These are phyloP conservation scores for Neurospora sp. DNA, from an alignment of 495 filamentous ascomycete genomes.

Conservation along the genomic window DNA sequence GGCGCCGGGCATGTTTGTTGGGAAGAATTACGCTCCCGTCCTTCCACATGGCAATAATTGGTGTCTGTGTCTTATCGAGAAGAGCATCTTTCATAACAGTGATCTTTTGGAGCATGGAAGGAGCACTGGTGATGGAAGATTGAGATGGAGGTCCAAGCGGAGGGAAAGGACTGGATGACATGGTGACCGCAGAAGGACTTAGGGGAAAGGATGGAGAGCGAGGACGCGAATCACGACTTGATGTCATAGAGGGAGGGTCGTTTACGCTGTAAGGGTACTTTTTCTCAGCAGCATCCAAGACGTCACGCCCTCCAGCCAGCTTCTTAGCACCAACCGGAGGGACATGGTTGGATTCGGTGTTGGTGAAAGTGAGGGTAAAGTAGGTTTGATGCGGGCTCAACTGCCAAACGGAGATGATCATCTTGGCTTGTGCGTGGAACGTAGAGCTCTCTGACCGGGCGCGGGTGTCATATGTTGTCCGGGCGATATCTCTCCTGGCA, in stretches of 20 bases:
- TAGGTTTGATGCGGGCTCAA: constrained; percentile 45
- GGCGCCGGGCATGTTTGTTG: constrained; percentile 48
- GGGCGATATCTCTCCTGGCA: constrained; percentile 20
- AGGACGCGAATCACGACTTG: constrained; percentile 23
- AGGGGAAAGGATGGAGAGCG: constrained; percentile 23
- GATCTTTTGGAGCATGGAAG: constrained; percentile 53
- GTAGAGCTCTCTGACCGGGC: constrained; percentile 21
- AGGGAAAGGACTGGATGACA: constrained; percentile 43
- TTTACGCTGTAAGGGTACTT: constrained; percentile 22
- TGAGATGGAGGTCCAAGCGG: constrained; percentile 48
- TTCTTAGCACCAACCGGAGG: constrained; percentile 10
- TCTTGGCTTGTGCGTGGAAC: constrained; percentile 44
- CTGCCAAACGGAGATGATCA: constrained; percentile 58
- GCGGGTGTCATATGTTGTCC: constrained; percentile 15
- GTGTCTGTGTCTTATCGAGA: constrained; percentile 54
- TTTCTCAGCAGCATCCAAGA: constrained; percentile 25
- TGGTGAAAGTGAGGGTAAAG: constrained; percentile 58
- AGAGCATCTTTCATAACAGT: constrained; percentile 61
- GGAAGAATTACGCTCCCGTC: constrained; percentile 55
- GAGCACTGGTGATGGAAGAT: constrained; percentile 35
- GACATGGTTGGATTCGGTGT: constrained; percentile 24
- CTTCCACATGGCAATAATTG: constrained; percentile 62
- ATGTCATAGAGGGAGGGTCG: constrained; percentile 34
- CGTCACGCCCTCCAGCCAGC: constrained; percentile 20
- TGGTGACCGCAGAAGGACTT: constrained; percentile 29